phyloP scores from a whole-genome alignment of 331 rosid genomes.

The Saraca asoca region DNA sequence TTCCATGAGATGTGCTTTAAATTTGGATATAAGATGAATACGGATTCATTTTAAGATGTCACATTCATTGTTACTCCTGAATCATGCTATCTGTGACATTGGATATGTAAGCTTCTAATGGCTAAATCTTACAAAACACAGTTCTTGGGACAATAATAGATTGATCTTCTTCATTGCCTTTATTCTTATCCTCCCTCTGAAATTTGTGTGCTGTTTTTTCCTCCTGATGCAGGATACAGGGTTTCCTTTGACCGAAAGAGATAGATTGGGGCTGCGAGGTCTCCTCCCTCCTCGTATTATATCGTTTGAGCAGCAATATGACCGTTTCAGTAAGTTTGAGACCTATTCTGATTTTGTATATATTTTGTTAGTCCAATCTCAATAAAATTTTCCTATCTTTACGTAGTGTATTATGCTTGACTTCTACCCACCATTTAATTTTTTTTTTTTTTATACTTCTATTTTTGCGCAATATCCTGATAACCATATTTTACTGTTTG shows the following conservation, averaged over 20 bases:
- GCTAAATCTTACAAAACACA: conserved; percentile 2
- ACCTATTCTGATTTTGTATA: conserved; percentile 18
- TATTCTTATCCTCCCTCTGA: conserved; percentile 20
- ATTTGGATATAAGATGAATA: conserved; percentile 20
- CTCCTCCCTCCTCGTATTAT: conserved; percentile 97
- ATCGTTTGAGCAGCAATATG: conserved; percentile 96
- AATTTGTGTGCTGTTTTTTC: neutral
- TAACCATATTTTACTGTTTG: conserved; percentile 22
- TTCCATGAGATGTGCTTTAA: neutral
- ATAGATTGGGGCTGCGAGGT: conserved; percentile 95
- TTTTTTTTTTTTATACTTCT: neutral
- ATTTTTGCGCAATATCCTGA: conserved; percentile 16
- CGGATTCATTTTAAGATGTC: conserved; percentile 5
- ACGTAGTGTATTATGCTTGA: conserved; percentile 8
- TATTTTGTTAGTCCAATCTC: neutral
- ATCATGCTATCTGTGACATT: neutral
- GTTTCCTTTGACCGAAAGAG: conserved; percentile 92
- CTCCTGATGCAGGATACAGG: conserved; percentile 84
- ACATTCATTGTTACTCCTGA: neutral
- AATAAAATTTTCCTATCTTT: conserved; percentile 13
- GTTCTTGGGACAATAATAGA: conserved; percentile 22
- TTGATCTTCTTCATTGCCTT: conserved; percentile 5
- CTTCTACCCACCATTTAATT: conserved; percentile 4
- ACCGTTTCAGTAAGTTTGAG: conserved; percentile 79
- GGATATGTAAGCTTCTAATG: conserved; percentile 23